Base-by-base conservation (phyloP, 306 rosid genomes). In the Pachyrhizus erosus region DNA sequence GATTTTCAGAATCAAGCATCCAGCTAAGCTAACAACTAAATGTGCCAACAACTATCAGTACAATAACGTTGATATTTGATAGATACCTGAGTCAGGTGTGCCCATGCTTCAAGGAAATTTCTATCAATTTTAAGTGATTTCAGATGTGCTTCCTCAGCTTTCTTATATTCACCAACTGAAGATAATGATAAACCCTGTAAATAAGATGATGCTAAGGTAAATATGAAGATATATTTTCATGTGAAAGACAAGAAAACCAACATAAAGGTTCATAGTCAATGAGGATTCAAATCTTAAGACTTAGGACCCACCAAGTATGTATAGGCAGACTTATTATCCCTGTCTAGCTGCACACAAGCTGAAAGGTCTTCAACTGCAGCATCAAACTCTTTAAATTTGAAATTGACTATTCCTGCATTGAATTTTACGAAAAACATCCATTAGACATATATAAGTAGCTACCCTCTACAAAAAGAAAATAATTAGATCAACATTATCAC, bases 81-180 rank as follows among this genome's bases (percentile, higher is more conserved):
- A 77, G 70, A 70, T 89, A 94, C 98, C 98, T 92, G 97, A 78
- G 92, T 85, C 85, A 92, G 90, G 83, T 94, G 96, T 66, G 88
- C 89, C 98, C 96, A 91, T 74, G 96, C 97, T 88, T 94, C 98
- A 3, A 92, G 96, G 61, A 94, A 94, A 84, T 79, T 92, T 78
- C 77, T 72, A 84, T 94, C 98, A 79, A 90, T 57, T 71, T 89
- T 87, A 85, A 94, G 91, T 20, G 98, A 80, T 86, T 83, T 90
- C 80, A 89, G 84, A 88, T 91, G 97, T 66, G 93, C 97, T 87
- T 92, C 96, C 89, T 94, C 96, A 4, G 96, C 94, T 82, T 83
- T 87, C 74, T 84, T 75, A 84, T 91, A 94, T 71, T 94, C 97
- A 77, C 98, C 97, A 79, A 89, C 84, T 67, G 97, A 94, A 79